A percentile compares a stretch with the other conserved stretches of the same genome.
These are phyloP conservation scores for Fusarium domesticum DNA, from an alignment of 2,329 filamentous ascomycete species.

Conservation along the genomic window DNA sequence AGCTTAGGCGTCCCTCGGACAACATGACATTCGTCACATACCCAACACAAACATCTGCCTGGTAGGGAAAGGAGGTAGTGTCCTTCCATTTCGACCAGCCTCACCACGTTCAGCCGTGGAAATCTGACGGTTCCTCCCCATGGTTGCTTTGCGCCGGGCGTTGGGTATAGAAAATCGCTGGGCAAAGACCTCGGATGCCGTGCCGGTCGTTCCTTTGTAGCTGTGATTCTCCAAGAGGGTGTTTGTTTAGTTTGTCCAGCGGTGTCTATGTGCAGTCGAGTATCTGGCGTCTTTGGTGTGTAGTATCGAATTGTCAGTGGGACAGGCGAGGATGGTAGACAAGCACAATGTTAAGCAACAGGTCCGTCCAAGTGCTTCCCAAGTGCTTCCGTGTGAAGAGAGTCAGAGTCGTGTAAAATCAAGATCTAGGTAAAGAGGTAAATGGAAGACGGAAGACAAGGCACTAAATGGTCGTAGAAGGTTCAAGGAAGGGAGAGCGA, in stretches of 20 bases:
- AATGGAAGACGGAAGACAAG: conserved; percentile 15
- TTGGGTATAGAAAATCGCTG: no score
- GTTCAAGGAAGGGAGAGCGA: conserved; percentile 27
- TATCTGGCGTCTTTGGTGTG: not conserved
- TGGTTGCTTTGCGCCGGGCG: conserved; percentile 19
- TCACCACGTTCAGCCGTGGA: conserved; percentile 23
- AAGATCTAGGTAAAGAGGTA: conserved; percentile 11
- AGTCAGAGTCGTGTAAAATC: conserved; percentile 10
- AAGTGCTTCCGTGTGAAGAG: conserved; percentile 4
- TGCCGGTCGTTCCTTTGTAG: not conserved
- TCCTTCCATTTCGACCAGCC: conserved; percentile 20
- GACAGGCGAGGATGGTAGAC: not conserved
- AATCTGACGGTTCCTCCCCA: conserved; percentile 30
- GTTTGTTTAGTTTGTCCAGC: not conserved
- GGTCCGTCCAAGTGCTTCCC: no score
- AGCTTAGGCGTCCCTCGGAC: conserved; percentile 6
- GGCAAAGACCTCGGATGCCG: conserved; percentile 1
- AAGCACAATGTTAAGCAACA: not conserved
- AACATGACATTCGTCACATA: conserved; percentile 26
- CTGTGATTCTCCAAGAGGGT: not conserved
- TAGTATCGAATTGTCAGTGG: not conserved
- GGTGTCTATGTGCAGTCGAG: not conserved
- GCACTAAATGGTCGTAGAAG: conserved; percentile 27
- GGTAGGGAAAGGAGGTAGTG: conserved; percentile 37
- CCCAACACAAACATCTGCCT: conserved; percentile 53